These are phyloP conservation scores for Corymbia maculata DNA, from an alignment of 345 rosid genomes.

Conservation along the genomic window DNA sequence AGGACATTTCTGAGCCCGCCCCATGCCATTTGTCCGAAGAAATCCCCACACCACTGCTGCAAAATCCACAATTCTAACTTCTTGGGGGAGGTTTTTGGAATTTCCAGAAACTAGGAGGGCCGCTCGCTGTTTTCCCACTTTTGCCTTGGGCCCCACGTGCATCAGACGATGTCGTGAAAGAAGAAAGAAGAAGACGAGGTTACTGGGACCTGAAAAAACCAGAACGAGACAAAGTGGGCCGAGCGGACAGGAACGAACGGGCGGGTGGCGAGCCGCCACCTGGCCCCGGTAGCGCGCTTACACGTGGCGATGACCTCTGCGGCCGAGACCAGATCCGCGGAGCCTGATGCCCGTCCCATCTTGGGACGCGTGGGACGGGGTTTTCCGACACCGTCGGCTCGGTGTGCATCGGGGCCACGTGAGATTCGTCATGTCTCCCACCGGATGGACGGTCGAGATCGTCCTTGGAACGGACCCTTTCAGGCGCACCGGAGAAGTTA, in stretches of 20 bases:
- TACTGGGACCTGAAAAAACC: background rate
- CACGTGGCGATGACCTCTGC: background rate
- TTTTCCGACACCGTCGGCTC: too few relatives aligned
- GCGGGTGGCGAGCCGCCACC: background rate
- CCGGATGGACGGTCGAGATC: background rate
- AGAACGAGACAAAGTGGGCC: background rate
- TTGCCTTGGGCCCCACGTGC: background rate
- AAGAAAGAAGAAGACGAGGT: background rate
- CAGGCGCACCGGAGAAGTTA: background rate
- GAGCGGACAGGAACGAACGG: background rate
- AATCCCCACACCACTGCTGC: background rate
- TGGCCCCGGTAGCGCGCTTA: background rate
- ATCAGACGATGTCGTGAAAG: background rate
- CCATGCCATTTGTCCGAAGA: background rate
- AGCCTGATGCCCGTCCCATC: background rate
- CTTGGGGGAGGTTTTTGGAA: background rate
- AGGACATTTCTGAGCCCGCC: background rate
- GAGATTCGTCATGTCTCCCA: background rate
- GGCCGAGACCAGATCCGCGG: background rate
- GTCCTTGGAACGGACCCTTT: background rate
- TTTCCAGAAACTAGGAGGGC: background rate
- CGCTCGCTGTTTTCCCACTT: background rate
- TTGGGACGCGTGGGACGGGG: background rate
- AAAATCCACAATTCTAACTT: background rate
- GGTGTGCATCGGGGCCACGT: too few relatives aligned